Evolutionary conservation across 1,284 basidiomycete species (phyloP).

Genomic region (Marasmius fiardii): DNA sequence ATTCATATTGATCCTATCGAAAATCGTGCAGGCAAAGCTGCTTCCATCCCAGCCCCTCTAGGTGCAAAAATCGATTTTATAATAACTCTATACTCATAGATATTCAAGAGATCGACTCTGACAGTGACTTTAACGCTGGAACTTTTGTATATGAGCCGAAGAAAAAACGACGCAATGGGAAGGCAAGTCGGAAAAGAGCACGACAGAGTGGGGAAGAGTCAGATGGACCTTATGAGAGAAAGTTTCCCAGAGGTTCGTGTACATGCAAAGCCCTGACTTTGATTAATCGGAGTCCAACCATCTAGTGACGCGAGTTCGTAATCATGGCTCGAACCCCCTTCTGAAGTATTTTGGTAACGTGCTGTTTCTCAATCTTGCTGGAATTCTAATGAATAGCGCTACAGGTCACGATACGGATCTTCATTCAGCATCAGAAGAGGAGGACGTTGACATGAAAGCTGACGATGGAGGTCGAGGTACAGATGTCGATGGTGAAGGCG

Average conservation of each 20-base stretch:
- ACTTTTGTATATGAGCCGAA: conserved; percentile 34
- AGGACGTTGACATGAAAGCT: conserved; percentile 29
- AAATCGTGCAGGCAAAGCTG: background rate
- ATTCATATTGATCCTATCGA: background rate
- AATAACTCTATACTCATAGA: background rate
- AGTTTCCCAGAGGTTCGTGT: background rate
- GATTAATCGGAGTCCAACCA: background rate
- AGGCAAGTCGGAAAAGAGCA: conserved; percentile 4
- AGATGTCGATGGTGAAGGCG: conserved; percentile 17
- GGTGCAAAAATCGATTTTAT: background rate
- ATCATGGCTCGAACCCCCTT: background rate
- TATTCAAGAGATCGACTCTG: conserved; percentile 37
- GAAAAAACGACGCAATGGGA: conserved; percentile 16
- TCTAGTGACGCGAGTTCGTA: background rate
- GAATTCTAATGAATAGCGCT: background rate
- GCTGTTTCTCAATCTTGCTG: background rate
- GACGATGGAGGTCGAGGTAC: conserved; percentile 28
- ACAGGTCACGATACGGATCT: conserved; percentile 35
- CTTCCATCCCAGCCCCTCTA: conserved; percentile 7
- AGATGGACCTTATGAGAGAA: conserved; percentile 1
- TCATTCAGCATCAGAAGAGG: conserved; percentile 43
- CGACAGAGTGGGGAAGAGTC: conserved; percentile 11
- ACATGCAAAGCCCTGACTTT: background rate
- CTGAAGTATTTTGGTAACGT: background rate
- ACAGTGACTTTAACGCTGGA: conserved; percentile 55